A percentile compares a stretch with the other conserved stretches of the same genome.
Conservation (phyloP, 139 green algal genomes). For the Chlorella sp. region DNA sequence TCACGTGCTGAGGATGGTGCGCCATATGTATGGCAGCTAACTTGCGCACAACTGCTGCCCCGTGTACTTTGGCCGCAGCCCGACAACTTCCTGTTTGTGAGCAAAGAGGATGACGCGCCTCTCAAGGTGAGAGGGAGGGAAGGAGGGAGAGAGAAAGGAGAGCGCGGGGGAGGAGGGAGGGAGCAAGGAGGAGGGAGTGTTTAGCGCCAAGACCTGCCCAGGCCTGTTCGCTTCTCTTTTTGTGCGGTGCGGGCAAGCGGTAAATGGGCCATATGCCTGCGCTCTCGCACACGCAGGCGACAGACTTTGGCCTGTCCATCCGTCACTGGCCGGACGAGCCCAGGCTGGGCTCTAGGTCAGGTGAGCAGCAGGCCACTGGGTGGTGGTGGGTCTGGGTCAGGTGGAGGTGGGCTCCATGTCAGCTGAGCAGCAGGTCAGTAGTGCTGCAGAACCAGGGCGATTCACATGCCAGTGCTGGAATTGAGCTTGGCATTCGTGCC, state of each 20-base stretch:
- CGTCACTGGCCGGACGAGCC: constrained; percentile 64
- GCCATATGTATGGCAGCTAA: too few relatives aligned
- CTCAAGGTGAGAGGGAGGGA: constrained; percentile 87
- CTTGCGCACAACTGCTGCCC: too few relatives aligned
- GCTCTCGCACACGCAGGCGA: too few relatives aligned
- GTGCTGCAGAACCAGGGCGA: neutral
- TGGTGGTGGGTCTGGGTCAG: neutral
- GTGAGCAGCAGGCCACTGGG: constrained; percentile 9
- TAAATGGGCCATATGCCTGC: too few relatives aligned
- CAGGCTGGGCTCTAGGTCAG: constrained; percentile 64
- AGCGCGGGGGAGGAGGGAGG: too few relatives aligned
- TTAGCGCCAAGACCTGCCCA: too few relatives aligned
- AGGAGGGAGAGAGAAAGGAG: too few relatives aligned
- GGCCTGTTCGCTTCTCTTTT: too few relatives aligned
- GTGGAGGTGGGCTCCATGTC: neutral
- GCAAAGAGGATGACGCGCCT: constrained; percentile 47
- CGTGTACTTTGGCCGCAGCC: constrained; percentile 18
- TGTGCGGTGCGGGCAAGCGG: too few relatives aligned
- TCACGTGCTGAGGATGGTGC: too few relatives aligned
- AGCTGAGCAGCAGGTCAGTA: neutral
- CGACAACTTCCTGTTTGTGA: constrained; percentile 90
- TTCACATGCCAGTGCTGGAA: neutral
- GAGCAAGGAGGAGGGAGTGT: too few relatives aligned
- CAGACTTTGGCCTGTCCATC: constrained; percentile 80
- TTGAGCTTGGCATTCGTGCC: neutral